A percentile compares a stretch with the other conserved stretches of the same genome.
Evolutionary conservation across 2,329 filamentous ascomycete species (phyloP).

Genomic region (Alternaria sp.): DNA sequence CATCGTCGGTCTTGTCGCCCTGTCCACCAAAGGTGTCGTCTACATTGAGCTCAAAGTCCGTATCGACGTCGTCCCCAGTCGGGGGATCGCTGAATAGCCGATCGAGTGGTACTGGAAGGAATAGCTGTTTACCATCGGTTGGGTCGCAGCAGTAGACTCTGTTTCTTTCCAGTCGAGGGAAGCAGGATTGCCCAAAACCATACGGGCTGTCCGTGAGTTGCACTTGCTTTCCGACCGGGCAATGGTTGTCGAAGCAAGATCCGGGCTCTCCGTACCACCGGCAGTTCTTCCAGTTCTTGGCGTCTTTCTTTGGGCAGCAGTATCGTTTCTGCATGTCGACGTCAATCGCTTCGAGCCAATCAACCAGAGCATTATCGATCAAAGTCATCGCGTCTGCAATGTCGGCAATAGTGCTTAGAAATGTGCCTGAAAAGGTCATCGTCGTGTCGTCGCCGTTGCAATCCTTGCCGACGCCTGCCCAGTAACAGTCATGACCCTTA

Average conservation of each 20-base stretch:
- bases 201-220: no score
- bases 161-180: slow-evolving; percentile 21
- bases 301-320: slow-evolving; percentile 37
- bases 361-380: neutral
- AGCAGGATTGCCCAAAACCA: slow-evolving; percentile 12
- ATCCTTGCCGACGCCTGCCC: slow-evolving; percentile 13
- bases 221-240: slow-evolving; percentile 18
- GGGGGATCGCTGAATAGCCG: slow-evolving; percentile 48
- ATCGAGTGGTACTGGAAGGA: slow-evolving; percentile 45
- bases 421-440: slow-evolving; percentile 14
- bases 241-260: slow-evolving; percentile 46
- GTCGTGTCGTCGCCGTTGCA: slow-evolving; percentile 5
- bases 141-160: slow-evolving; percentile 46
- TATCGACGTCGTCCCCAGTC: slow-evolving; percentile 34
- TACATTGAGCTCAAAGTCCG: slow-evolving; percentile 33
- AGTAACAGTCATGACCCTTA: slow-evolving; percentile 31
- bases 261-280: slow-evolving; percentile 47
- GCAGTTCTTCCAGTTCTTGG: slow-evolving; percentile 41
- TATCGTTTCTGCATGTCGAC: slow-evolving; percentile 23
- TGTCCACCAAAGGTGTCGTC: slow-evolving; percentile 14
- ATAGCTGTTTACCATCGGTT: slow-evolving; percentile 31
- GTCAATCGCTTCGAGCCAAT: neutral
- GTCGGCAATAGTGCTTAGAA: neutral
- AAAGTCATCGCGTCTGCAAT: neutral
- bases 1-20: slow-evolving; percentile 4